Evolutionary conservation across 2,329 filamentous ascomycete genomes (phyloP), one percentile per base, ranked within the genome.

Genomic region (Fusarium continuum): DNA sequence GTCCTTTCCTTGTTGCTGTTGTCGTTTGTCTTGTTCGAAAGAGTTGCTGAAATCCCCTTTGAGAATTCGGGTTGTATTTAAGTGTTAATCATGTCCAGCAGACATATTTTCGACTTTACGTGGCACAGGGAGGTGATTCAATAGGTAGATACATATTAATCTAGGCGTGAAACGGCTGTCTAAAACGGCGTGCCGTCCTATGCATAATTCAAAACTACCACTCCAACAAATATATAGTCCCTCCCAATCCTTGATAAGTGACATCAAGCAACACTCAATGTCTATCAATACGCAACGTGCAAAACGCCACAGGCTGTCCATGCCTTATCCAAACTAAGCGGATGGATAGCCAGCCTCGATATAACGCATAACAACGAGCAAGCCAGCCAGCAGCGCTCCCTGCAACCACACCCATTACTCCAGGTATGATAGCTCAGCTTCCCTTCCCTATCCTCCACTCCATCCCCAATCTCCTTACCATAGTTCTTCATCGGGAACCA

Each of bases 401-500:
- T 48, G 31, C 19, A 40, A 29, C 46, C 36, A 23, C 32, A 28
- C 31, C 36, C 28, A 19, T 5, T 13, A 29, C 25, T 26, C 19
- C 44, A 20, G 26, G 7, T 39, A 35, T 23, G 41, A 14, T n/a
- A 31, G n/a, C n/a, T 6, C 6, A 26, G 5, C 6, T 11, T 17
- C 20, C 25, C 20, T 20, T 17, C 4, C 14, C 23, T n/a, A n/a
- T 13, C 16, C 8, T 28, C 11, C 6, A 14, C 26, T 44, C 35
- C 32, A 13, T n/a, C 13, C 10, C 31, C 14, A 10, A 16, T 8
- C 4, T 11, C 10, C 9, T 34, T 31, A 65, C 62, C 63, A 67
- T 36, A 65, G 14, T 43, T 64, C 54, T 29, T 28, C 57, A 26
- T 63, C 60, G 7, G 50, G 63, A 8, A 67, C 60, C 60, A 67